A percentile compares a stretch with the other conserved stretches of the same genome.
These are phyloP conservation scores for Naematelia encephala DNA, from an alignment of 768 basidiomycete species.

Conservation along the genomic window DNA sequence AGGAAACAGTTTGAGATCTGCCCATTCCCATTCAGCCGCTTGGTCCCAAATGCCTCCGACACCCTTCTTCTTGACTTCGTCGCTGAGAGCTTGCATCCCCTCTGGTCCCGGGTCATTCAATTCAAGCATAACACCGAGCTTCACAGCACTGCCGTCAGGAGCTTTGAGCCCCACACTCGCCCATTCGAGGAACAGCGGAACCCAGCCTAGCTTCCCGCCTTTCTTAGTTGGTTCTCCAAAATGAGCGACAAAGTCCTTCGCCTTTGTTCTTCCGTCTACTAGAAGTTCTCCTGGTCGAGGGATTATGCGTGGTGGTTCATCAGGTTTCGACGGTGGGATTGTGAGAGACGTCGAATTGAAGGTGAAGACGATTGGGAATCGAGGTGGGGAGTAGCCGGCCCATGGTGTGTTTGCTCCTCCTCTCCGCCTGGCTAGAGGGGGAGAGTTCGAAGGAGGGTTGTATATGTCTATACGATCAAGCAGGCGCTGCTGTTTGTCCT, in stretches of 20 bases:
- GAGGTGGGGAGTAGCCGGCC: slow-evolving; percentile 61
- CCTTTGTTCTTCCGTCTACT: slow-evolving; percentile 55
- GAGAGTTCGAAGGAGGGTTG: slow-evolving; percentile 53
- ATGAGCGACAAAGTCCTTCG: slow-evolving; percentile 69
- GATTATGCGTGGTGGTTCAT: neutral
- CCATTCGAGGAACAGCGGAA: slow-evolving; percentile 95
- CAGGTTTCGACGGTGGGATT: slow-evolving; percentile 14
- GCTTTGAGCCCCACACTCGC: slow-evolving; percentile 61
- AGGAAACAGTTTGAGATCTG: slow-evolving; percentile 39
- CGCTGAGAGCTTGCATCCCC: slow-evolving; percentile 18
- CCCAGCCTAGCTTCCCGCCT: slow-evolving; percentile 77
- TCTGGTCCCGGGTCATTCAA: slow-evolving; percentile 32
- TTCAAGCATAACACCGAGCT: slow-evolving; percentile 40
- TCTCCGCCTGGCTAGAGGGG: slow-evolving; percentile 44
- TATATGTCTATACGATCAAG: slow-evolving; percentile 80
- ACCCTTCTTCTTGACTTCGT: slow-evolving; percentile 37
- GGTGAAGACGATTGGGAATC: slow-evolving; percentile 36
- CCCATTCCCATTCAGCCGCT: slow-evolving; percentile 45
- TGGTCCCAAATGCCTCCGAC: slow-evolving; percentile 47
- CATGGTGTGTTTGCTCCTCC: slow-evolving; percentile 41
- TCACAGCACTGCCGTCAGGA: slow-evolving; percentile 4
- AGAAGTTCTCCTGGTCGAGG: slow-evolving; percentile 52
- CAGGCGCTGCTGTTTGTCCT: slow-evolving; percentile 46
- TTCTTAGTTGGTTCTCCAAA: slow-evolving; percentile 87
- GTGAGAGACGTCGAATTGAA: slow-evolving; percentile 11